Conservation (phyloP, 345 rosid genomes). For the thale cress (Arabidopsis thaliana) region DNA sequence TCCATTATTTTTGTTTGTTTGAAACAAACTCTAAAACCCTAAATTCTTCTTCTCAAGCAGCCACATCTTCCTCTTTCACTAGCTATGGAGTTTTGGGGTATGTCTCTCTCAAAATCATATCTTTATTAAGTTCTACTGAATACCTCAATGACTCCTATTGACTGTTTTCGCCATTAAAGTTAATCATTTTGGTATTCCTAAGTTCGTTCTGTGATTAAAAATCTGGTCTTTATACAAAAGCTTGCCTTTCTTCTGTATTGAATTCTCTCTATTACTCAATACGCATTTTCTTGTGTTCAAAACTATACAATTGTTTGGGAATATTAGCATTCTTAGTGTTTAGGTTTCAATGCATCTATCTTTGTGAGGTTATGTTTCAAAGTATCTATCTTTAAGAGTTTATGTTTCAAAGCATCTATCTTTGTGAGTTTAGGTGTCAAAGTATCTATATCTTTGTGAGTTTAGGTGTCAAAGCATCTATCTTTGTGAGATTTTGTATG, state of each 20-base stretch:
- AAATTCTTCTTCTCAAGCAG: constrained; percentile 28
- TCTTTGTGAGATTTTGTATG: not conserved
- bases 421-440: not conserved
- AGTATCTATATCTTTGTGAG: not conserved
- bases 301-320: not conserved
- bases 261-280: not conserved
- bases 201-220: not conserved
- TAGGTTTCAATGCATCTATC: not conserved
- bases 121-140: not conserved
- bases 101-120: not conserved
- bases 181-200: not conserved
- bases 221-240: not conserved
- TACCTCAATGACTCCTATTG: not conserved
- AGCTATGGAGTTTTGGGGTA: constrained; percentile 49
- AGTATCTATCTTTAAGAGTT: not conserved
- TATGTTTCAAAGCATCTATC: not conserved
- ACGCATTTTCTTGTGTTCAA: not conserved
- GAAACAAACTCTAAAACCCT: constrained; percentile 29
- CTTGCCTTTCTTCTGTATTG: not conserved
- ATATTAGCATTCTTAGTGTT: not conserved
- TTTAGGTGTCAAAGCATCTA: not conserved
- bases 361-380: not conserved
- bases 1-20: not conserved
- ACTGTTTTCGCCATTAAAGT: not conserved
- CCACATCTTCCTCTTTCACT: constrained; percentile 13